phyloP scores from a whole-genome alignment of 441 rosid genomes.

The Jatropha podagrica region DNA sequence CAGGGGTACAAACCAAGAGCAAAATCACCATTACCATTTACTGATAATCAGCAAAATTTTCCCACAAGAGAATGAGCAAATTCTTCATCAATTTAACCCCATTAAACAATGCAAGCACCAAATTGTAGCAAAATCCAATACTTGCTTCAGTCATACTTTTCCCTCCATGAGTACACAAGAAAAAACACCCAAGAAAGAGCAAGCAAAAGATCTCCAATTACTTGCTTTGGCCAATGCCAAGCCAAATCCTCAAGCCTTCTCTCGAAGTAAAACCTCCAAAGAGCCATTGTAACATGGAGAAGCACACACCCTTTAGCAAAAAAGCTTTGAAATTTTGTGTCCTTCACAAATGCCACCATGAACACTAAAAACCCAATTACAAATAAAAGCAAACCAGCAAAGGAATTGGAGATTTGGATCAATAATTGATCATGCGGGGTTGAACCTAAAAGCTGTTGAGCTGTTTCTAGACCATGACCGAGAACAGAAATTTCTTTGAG shows the following conservation, averaged over 20 bases:
- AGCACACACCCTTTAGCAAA: constrained; percentile 56
- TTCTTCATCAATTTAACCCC: constrained; percentile 7
- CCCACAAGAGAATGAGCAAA: neutral
- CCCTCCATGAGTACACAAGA: constrained; percentile 47
- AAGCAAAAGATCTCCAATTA: constrained; percentile 44
- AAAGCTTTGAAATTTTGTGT: constrained; percentile 44
- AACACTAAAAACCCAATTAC: constrained; percentile 46
- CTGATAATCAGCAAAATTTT: neutral
- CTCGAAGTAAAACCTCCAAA: constrained; percentile 54
- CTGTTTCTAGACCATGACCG: constrained; percentile 40
- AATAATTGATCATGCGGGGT: constrained; percentile 46
- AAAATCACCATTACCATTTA: neutral
- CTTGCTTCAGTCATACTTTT: constrained; percentile 42
- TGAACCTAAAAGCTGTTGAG: constrained; percentile 46
- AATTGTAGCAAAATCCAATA: neutral
- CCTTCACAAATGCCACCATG: constrained; percentile 61
- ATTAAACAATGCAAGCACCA: neutral
- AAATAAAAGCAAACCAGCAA: constrained; percentile 53
- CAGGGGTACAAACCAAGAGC: neutral
- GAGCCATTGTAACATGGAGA: constrained; percentile 47
- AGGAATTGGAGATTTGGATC: constrained; percentile 53
- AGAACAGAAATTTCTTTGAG: constrained; percentile 39
- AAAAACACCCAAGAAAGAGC: constrained; percentile 58
- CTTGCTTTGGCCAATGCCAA: constrained; percentile 54
- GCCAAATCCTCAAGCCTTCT: constrained; percentile 56